Conservation (phyloP, 257 asterid genomes). For the Solanum rostratum region DNA sequence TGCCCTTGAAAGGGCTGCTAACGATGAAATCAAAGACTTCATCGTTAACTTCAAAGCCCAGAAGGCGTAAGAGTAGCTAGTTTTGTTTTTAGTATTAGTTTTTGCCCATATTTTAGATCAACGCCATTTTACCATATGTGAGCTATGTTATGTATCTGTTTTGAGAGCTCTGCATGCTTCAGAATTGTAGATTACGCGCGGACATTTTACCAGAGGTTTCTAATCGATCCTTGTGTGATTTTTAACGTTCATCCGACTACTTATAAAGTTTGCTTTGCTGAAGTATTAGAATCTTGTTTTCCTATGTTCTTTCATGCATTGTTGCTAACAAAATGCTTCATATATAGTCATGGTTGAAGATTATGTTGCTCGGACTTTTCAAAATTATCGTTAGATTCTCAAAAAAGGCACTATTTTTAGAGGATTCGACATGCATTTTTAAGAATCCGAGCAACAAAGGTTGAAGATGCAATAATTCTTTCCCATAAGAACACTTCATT, state of each 20-base stretch:
- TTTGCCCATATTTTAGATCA: not conserved
- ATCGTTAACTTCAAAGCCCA: constrained; percentile 56
- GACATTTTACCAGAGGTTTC: not conserved
- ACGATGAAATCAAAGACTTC: constrained; percentile 56
- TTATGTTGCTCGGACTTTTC: not conserved
- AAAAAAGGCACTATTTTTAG: not conserved
- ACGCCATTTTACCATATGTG: not conserved
- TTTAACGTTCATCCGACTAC: not conserved
- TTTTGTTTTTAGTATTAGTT: not conserved
- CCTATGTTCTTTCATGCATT: not conserved
- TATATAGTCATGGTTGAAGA: not conserved
- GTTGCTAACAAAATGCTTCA: not conserved
- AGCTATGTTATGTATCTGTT: not conserved
- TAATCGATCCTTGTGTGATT: not conserved
- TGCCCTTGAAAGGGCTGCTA: constrained; percentile 64
- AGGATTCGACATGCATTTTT: not conserved
- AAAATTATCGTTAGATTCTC: not conserved
- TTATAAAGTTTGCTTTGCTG: not conserved
- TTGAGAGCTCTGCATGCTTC: not conserved
- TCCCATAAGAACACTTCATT: too few species aligned
- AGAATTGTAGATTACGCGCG: not conserved
- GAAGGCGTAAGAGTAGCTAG: constrained; percentile 31
- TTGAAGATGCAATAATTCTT: not conserved
- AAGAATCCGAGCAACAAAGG: not conserved
- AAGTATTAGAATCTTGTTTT: not conserved